Base-by-base conservation (phyloP, 106 monocot genomes). In the Hemerocallis citrina region DNA sequence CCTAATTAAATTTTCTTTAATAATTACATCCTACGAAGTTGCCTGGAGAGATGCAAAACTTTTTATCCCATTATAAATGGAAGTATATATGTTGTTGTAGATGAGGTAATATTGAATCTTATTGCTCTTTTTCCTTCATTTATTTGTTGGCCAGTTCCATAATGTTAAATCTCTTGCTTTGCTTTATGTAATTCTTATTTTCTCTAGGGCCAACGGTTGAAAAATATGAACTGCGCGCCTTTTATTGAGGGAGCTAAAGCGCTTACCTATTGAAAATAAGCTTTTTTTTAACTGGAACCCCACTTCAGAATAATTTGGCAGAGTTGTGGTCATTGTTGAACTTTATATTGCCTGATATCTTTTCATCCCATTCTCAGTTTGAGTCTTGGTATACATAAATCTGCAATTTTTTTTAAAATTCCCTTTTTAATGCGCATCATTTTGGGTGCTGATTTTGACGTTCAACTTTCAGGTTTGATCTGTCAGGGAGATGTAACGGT, bases 351-450 rank as follows among this genome's bases (percentile, higher is more conserved):
- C 92, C 92, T 38, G 88, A 93, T 68, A 93, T 93, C 55, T 93
- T 93, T 61, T 75, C 81, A 43, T 88, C 87, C 3, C 84, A 84
- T 73, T 17, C 67, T 34, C 81, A 93, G 55, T 93, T 93, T 72
- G 92, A 93, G 65, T 93, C 92, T 55, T 93, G 92, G 92, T 92
- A 84, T 51, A n/a, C n/a, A n/a, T n/a, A n/a, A n/a, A n/a, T n/a
- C n/a, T n/a, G n/a, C n/a, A n/a, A n/a, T n/a, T n/a, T n/a, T n/a
- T n/a, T n/a, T n/a, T n/a, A n/a, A n/a, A n/a, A n/a, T n/a, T n/a
- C n/a, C n/a, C n/a, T n/a, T n/a, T n/a, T n/a, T n/a, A n/a, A n/a
- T n/a, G n/a, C n/a, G n/a, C n/a, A n/a, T n/a, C n/a, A n/a, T n/a
- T n/a, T n/a, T n/a, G n/a, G n/a, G n/a, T n/a, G n/a, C n/a, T n/a